Evolutionary conservation across 345 rosid species (phyloP).

Genomic region (Gossypium longicalyx): DNA sequence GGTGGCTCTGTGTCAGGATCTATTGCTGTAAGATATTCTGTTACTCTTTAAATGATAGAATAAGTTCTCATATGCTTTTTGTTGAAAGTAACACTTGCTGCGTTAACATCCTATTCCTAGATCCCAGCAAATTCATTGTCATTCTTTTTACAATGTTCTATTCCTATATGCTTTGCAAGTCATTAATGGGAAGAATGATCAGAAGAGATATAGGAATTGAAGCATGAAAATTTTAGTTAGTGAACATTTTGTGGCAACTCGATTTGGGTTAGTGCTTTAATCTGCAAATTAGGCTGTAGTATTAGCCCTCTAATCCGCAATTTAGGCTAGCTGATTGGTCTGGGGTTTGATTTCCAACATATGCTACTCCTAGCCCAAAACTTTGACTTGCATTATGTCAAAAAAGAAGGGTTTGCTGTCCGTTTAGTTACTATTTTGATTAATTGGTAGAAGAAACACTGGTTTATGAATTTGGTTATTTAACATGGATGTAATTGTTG

Average conservation of each 20-base stretch:
- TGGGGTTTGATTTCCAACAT: neutral
- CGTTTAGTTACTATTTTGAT: neutral
- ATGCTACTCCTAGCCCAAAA: neutral
- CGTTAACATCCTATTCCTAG: neutral
- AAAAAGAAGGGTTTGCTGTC: neutral
- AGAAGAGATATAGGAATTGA: neutral
- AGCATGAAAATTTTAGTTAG: neutral
- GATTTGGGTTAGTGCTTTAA: neutral
- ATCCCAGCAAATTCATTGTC: neutral
- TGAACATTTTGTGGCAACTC: neutral
- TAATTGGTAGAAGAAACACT: neutral
- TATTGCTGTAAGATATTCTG: conserved; percentile 52
- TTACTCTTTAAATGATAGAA: conserved; percentile 3
- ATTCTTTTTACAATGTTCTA: neutral
- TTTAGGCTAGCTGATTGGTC: neutral
- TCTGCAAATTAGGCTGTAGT: neutral
- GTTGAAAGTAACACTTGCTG: neutral
- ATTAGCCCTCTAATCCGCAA: neutral
- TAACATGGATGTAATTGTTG: neutral
- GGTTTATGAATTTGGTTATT: neutral
- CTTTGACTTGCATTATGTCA: neutral
- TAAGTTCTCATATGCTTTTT: neutral
- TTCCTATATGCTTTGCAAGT: neutral
- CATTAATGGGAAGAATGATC: conserved; percentile 1
- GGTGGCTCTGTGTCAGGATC: conserved; percentile 97